A percentile compares a stretch with the other conserved stretches of the same genome.
Evolutionary conservation across 1,284 basidiomycete species (phyloP).

Genomic region (Cryptococcus jaspeensis): DNA sequence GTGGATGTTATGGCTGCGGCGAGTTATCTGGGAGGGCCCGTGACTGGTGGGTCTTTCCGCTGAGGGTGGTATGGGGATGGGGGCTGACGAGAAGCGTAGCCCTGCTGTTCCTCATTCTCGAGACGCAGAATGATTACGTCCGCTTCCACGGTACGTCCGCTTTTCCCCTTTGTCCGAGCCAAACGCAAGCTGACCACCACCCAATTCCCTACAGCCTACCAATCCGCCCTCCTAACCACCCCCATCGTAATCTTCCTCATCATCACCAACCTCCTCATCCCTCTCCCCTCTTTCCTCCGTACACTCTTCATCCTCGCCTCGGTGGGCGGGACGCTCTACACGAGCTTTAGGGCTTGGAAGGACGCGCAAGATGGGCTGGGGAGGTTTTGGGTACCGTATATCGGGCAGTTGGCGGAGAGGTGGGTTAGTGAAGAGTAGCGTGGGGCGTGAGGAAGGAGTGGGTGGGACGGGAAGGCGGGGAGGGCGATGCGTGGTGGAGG

Average conservation of each 20-base stretch:
- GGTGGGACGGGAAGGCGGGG: no score
- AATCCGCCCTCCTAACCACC: conserved; percentile 69
- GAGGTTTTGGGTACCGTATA: conserved; percentile 64
- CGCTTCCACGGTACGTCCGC: conserved; percentile 70
- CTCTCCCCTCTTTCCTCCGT: conserved; percentile 48
- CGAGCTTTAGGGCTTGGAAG: conserved; percentile 60
- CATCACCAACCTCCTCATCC: conserved; percentile 61
- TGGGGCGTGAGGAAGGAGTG: no score
- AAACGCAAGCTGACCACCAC: no score
- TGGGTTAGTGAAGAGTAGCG: conserved; percentile 69
- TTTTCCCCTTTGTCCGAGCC: neutral
- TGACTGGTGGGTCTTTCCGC: conserved; percentile 61
- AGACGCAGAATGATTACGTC: conserved; percentile 76
- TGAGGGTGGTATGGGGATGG: neutral
- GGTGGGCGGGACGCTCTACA: conserved; percentile 30
- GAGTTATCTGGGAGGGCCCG: conserved; percentile 68
- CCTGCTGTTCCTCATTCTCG: conserved; percentile 65
- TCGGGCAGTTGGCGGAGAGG: conserved; percentile 68
- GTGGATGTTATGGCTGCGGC: conserved; percentile 68
- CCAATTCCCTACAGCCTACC: conserved; percentile 58
- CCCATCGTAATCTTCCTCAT: conserved; percentile 66
- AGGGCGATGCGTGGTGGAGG: no score
- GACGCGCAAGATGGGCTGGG: conserved; percentile 63
- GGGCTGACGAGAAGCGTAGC: conserved; percentile 53
- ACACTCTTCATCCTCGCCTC: conserved; percentile 31